Base-by-base conservation (phyloP, 768 basidiomycete species). In the Obba rivulosa region DNA sequence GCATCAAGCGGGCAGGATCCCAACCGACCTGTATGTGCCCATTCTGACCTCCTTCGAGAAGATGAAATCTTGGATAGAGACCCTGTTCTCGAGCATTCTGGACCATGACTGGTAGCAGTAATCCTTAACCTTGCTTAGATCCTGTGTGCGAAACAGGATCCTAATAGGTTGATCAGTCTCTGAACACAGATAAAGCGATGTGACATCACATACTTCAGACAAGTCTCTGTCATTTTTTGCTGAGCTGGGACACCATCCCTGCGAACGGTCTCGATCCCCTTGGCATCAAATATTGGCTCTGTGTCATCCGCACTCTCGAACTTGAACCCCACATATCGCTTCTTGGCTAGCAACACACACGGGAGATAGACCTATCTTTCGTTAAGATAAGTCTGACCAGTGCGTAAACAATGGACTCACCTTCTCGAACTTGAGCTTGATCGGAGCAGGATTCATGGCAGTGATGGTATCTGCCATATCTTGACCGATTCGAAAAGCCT, bases 371-470 rank as follows among this genome's bases (percentile, higher is more conserved):
- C 92, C 92, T 95, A 3, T 37, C 28, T 1, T 23, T n/a, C 37
- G 21, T 35, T n/a, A 34, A 14, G n/a, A 28, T 16, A 34, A n/a
- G 40, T 16, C 17, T n/a, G 11, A n/a, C 24, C 20, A 35, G 34
- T 10, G 28, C 18, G 40, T 34, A 47, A 35, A 18, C n/a, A 36
- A 21, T 13, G 5, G 34, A 20, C 43, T 16, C 13, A 87, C 93
- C 81, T 99, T 99, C 65, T 99, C 96, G 56, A 99, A 98, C 67
- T 97, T 98, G 49, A 99, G 78, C 67, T 95, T 97, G 57, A 99
- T 71, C 0, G 95, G 96, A 3, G 81, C 74, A 0, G 95, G 96
- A 57, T 97, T 97, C 65, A 81, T 68, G 2, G 80, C 74, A 2
- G 96, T 98, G 50, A 99, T 79, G 0, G 78, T 75, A 40, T 94